Conservation (phyloP, 2,329 filamentous ascomycete genomes). For the Claviceps sp. region DNA sequence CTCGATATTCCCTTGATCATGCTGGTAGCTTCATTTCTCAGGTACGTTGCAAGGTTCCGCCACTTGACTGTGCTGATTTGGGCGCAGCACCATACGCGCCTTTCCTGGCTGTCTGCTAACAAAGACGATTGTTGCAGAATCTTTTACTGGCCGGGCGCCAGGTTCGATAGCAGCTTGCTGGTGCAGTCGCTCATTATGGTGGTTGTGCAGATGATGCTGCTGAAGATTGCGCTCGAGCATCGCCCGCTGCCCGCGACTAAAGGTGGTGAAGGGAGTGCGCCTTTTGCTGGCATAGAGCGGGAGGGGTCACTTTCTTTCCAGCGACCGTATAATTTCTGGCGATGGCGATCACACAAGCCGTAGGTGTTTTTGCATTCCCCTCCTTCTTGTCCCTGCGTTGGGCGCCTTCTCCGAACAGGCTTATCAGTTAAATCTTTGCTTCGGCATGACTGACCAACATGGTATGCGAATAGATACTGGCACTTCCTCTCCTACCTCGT, state of each 20-base stretch:
- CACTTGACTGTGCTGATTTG: no score
- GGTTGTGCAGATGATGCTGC: slow-evolving; percentile 44
- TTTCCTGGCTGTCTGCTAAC: neutral
- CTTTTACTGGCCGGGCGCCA: slow-evolving; percentile 56
- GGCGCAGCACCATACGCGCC: no score
- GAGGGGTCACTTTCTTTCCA: slow-evolving; percentile 25
- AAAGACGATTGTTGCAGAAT: slow-evolving; percentile 30
- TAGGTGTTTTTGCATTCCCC: slow-evolving; percentile 21
- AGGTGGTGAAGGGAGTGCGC: slow-evolving; percentile 44
- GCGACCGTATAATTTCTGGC: slow-evolving; percentile 70
- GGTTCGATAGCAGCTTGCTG: slow-evolving; percentile 49
- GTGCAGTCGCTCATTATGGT: slow-evolving; percentile 55
- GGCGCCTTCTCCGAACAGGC: neutral
- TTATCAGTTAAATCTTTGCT: neutral
- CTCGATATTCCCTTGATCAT: slow-evolving; percentile 61
- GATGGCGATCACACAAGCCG: slow-evolving; percentile 61
- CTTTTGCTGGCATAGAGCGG: slow-evolving; percentile 42
- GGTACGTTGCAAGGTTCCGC: slow-evolving; percentile 25
- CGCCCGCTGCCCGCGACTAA: slow-evolving; percentile 46
- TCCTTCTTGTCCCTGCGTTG: neutral
- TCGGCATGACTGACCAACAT: neutral
- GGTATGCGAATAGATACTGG: slow-evolving; percentile 48
- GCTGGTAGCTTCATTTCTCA: slow-evolving; percentile 53
- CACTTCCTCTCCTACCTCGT: slow-evolving; percentile 59
- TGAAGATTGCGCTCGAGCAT: slow-evolving; percentile 57